Evolutionary conservation across 331 rosid species (phyloP).

Genomic region (Quercus phellos): DNA sequence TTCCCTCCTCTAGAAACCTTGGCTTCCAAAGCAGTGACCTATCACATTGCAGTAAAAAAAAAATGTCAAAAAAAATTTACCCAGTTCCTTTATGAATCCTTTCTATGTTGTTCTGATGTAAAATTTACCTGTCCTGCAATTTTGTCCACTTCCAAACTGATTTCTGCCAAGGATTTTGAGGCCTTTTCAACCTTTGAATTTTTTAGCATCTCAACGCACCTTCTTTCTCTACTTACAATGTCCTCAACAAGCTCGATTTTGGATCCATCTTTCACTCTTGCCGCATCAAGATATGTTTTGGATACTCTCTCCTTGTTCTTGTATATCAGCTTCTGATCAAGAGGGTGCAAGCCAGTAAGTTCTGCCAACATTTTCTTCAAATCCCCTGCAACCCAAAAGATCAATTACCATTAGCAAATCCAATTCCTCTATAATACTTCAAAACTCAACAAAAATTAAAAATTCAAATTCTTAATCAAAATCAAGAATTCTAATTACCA

Average conservation of each 20-base stretch:
- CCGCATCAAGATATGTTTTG: slow-evolving; percentile 60
- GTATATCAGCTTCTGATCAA: slow-evolving; percentile 72
- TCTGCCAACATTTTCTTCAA: slow-evolving; percentile 71
- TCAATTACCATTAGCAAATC: slow-evolving; percentile 1
- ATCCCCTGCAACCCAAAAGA: slow-evolving; percentile 51
- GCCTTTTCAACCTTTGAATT: slow-evolving; percentile 42
- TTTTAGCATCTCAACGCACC: slow-evolving; percentile 43
- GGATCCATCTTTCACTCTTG: slow-evolving; percentile 64
- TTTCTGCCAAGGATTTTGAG: slow-evolving; percentile 42
- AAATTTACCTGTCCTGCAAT: slow-evolving; percentile 46
- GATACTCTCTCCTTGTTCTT: slow-evolving; percentile 76
- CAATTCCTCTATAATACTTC: background rate
- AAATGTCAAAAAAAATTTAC: background rate
- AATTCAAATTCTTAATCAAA: background rate
- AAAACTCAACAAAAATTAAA: background rate
- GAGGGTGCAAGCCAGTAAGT: slow-evolving; percentile 55
- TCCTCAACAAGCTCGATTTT: slow-evolving; percentile 62
- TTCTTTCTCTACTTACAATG: slow-evolving; percentile 47
- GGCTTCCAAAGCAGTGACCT: slow-evolving; percentile 62
- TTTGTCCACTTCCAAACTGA: slow-evolving; percentile 44
- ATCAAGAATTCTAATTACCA: slow-evolving; percentile 36
- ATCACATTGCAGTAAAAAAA: slow-evolving; percentile 18
- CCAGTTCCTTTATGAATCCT: background rate
- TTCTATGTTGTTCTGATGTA: background rate
- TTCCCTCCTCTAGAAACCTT: slow-evolving; percentile 30